Base-by-base conservation (phyloP, 129 eudicot species). In the Pittosporum tobira region DNA sequence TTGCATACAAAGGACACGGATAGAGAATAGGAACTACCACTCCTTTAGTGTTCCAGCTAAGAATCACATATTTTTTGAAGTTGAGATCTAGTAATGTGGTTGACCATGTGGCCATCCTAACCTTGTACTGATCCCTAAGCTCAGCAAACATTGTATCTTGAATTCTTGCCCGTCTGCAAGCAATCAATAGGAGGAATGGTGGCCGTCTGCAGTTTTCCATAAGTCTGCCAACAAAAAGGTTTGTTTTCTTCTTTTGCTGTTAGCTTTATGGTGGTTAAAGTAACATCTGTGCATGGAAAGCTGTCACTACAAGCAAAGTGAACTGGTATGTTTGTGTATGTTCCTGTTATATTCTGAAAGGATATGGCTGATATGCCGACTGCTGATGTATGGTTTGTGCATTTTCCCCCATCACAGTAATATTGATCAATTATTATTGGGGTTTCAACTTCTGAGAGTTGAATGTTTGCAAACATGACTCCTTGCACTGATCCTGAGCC, bases 401-500 rank as follows among this genome's bases (percentile, higher is more conserved):
- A 81, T n/a, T 70, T 69, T 12, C 57, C 36, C 9, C 85, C 82
- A 12, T 68, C 78, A n/a, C 94, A 80, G 46, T 88, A 88, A 75
- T 43, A 88, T 49, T 88, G 94, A 57, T 88, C 94, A 0, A 88
- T 88, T 14, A 78, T 64, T n/a, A 84, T 88, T 0, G 96, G 84
- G 15, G 69, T 81, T 46, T 77, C 14, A n/a, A 84, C 94, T 16
- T 67, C 57, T 0, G 83, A 79, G 54, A 88, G 77, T 57, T 73
- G 89, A 43, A 88, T 81, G 58, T 81, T 84, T 20, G 81, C 62
- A 50, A 81, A 88, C 61, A 63, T 76, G 50, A 88, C 78, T 11
- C 82, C 84, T 59, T 80, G 74, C n/a, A 88, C 96, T 5, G 75
- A 68, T n/a, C 96, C 94, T 3, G 84, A 84, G 19, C 96, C 95